Conservation (phyloP, 352 stramenopile species). For the Elongisporangium anandrum region DNA sequence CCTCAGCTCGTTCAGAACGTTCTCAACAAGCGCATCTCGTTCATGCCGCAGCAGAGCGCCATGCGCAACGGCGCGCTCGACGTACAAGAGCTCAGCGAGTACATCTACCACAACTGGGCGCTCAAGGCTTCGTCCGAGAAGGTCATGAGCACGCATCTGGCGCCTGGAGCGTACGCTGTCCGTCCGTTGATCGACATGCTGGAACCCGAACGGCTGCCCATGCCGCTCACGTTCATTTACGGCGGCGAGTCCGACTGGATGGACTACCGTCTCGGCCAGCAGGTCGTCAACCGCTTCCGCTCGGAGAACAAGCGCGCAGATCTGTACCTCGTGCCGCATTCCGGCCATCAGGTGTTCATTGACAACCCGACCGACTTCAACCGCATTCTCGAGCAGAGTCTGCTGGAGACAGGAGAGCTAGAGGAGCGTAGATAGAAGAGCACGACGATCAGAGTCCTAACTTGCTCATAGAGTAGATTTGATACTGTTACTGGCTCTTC, state of each 20-base stretch:
- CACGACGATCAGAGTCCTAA: constrained; percentile 3
- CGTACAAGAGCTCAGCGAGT: constrained; percentile 57
- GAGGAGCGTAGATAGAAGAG: constrained; percentile 4
- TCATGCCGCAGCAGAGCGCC: constrained; percentile 65
- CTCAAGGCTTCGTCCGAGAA: constrained; percentile 73
- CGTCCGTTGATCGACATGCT: constrained; percentile 65
- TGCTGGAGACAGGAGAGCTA: constrained; percentile 12
- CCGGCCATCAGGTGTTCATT: constrained; percentile 80
- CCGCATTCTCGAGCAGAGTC: constrained; percentile 41
- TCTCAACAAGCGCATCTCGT: constrained; percentile 59
- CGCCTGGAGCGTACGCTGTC: constrained; percentile 59
- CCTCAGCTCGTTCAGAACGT: constrained; percentile 69
- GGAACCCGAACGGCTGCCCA: constrained; percentile 47
- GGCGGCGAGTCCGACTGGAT: constrained; percentile 82
- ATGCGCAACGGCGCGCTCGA: constrained; percentile 65
- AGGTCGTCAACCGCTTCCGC: constrained; percentile 60
- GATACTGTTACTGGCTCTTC: constrained; percentile 6
- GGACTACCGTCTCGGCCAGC: constrained; percentile 65
- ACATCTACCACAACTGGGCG: constrained; percentile 86
- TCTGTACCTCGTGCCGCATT: constrained; percentile 58
- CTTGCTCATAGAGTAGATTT: constrained; percentile 1
- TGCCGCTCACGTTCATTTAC: constrained; percentile 85
- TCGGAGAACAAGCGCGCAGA: constrained; percentile 22
- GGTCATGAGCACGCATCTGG: constrained; percentile 70
- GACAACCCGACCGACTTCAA: constrained; percentile 79